Conservation (phyloP, 2,329 filamentous ascomycete species). For the Penicillium sp. region DNA sequence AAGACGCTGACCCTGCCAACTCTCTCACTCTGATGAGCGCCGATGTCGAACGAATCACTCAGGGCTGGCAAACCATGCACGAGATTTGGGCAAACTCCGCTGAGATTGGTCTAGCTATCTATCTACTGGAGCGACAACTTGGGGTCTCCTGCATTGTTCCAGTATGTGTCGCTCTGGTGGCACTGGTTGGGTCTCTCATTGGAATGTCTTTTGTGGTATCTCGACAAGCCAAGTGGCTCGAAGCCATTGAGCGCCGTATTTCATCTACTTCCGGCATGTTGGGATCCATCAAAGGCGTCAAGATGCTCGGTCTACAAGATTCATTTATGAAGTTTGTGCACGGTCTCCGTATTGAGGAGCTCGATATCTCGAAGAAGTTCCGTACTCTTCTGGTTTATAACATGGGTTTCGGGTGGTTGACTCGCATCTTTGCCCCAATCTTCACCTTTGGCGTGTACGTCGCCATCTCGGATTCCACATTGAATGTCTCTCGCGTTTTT, state of each 20-base stretch:
- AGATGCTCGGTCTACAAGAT: slow-evolving; percentile 53
- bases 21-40: slow-evolving; percentile 53
- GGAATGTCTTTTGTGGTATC: slow-evolving; percentile 43
- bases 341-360: slow-evolving; percentile 45
- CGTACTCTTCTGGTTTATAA: slow-evolving; percentile 48
- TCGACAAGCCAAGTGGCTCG: slow-evolving; percentile 53
- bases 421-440: slow-evolving; percentile 50
- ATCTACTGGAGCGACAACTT: slow-evolving; percentile 46
- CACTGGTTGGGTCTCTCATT: slow-evolving; percentile 40
- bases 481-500: slow-evolving; percentile 50
- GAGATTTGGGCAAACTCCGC: slow-evolving; percentile 52
- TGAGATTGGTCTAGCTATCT: slow-evolving; percentile 52
- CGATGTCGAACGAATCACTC: slow-evolving; percentile 50
- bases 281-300: slow-evolving; percentile 56
- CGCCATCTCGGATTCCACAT: slow-evolving; percentile 43
- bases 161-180: slow-evolving; percentile 47
- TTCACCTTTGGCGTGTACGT: slow-evolving; percentile 52
- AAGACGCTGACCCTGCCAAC: slow-evolving; percentile 41
- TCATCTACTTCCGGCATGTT: slow-evolving; percentile 54
- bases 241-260: slow-evolving; percentile 55
- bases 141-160: slow-evolving; percentile 52
- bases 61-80: slow-evolving; percentile 48
- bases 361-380: slow-evolving; percentile 48
- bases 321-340: slow-evolving; percentile 46
- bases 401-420: slow-evolving; percentile 46